A percentile compares a stretch with the other conserved stretches of the same genome.
phyloP scores from a whole-genome alignment of 2,329 filamentous ascomycete genomes.

The Cadophora sp. region DNA sequence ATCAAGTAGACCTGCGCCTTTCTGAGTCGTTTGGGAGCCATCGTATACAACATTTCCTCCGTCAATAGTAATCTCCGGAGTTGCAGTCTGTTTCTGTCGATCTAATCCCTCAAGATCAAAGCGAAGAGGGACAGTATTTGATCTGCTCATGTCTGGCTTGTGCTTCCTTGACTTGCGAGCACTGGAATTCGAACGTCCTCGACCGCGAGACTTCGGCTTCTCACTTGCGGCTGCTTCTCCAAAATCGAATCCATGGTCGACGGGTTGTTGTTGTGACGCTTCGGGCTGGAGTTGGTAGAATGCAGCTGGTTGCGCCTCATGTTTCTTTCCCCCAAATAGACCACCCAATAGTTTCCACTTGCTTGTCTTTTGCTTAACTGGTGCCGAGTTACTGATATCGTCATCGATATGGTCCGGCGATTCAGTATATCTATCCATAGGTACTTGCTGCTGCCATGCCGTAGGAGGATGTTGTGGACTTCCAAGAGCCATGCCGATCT shows the following conservation, averaged over 20 bases:
- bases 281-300: constrained; percentile 44
- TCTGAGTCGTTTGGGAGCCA: constrained; percentile 2
- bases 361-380: constrained; percentile 51
- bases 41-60: constrained; percentile 27
- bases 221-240: constrained; percentile 22
- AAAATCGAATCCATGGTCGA: constrained; percentile 22
- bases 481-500: constrained; percentile 77
- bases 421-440: constrained; percentile 24
- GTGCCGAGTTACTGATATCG: constrained; percentile 17
- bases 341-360: constrained; percentile 66
- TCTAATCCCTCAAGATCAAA: constrained; percentile 28
- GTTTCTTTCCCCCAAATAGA: constrained; percentile 54
- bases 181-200: constrained; percentile 35
- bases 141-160: constrained; percentile 38
- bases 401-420: constrained; percentile 36
- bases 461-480: constrained; percentile 60
- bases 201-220: constrained; percentile 31
- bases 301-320: constrained; percentile 37
- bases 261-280: constrained; percentile 19
- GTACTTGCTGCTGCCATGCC: constrained; percentile 33
- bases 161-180: constrained; percentile 32
- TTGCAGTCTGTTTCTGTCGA: constrained; percentile 27
- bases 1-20: constrained; percentile 59
- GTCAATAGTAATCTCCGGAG: constrained; percentile 37
- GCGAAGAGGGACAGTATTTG: constrained; percentile 38